phyloP scores from a whole-genome alignment of 371 early-diverging fungal genomes.

The Mortierella sp. region DNA sequence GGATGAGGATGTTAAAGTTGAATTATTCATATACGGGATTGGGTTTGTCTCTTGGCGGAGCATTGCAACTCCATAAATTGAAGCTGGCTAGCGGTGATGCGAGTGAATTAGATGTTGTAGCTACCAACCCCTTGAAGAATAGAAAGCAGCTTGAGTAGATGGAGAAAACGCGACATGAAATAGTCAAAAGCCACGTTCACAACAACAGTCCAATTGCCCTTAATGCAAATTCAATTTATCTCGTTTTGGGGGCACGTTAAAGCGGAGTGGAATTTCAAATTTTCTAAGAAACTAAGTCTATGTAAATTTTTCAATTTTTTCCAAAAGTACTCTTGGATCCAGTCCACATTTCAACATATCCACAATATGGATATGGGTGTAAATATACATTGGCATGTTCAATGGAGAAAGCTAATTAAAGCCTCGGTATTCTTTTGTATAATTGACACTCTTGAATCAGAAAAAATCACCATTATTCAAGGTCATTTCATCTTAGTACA shows the following conservation, averaged over 20 bases:
- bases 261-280: too few species aligned
- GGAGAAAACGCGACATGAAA: background rate
- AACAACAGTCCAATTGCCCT: slow-evolving; percentile 1
- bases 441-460: too few species aligned
- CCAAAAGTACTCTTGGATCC: too few species aligned
- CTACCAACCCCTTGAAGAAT: background rate
- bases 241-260: too few species aligned
- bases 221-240: background rate
- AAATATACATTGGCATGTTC: too few species aligned
- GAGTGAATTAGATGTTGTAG: background rate
- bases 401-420: too few species aligned
- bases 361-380: too few species aligned
- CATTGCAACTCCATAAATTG: background rate
- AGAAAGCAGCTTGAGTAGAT: background rate
- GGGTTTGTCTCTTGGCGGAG: background rate
- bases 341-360: too few species aligned
- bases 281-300: too few species aligned
- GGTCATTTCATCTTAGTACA: too few species aligned
- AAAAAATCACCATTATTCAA: too few species aligned
- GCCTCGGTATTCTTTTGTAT: background rate
- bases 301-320: too few species aligned
- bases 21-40: background rate
- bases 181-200: slow-evolving; percentile 3
- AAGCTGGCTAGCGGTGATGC: background rate
- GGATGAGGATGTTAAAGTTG: background rate